Percentiles rank a stretch among this genome's conserved stretches.
phyloP scores from a whole-genome alignment of 2,329 filamentous ascomycete species.

The Trichoderma oligosporum region DNA sequence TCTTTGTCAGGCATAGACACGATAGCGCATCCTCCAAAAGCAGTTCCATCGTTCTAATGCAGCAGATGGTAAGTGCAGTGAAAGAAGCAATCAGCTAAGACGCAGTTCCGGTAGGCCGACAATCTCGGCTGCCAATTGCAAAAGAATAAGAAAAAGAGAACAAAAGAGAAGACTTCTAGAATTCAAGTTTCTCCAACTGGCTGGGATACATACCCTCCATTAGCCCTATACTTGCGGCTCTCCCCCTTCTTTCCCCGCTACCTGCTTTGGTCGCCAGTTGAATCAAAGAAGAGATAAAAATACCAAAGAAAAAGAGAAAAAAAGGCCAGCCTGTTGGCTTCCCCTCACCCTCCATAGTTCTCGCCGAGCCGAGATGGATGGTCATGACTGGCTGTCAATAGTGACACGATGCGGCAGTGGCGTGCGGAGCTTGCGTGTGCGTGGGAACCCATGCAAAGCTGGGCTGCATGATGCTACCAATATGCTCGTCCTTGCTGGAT shows the following conservation, averaged over 20 bases:
- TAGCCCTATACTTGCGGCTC: background rate
- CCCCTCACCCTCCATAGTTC: background rate
- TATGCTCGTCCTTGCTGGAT: constrained; percentile 8
- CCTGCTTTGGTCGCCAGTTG: constrained; percentile 2
- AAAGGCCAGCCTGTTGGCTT: background rate
- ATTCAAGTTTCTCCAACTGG: constrained; percentile 5
- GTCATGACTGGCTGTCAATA: constrained; percentile 12
- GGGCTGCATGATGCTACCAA: constrained; percentile 14
- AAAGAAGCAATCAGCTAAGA: background rate
- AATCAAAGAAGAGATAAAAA: background rate
- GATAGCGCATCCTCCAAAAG: constrained; percentile 6
- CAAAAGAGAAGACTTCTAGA: constrained; percentile 18
- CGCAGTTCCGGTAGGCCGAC: constrained; percentile 6
- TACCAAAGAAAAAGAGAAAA: too few relatives aligned
- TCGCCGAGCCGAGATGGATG: constrained; percentile 7
- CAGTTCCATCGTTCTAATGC: background rate
- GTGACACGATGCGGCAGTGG: constrained; percentile 20
- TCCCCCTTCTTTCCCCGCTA: constrained; percentile 12
- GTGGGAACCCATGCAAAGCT: constrained; percentile 5
- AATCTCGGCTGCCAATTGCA: constrained; percentile 1
- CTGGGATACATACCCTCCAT: constrained; percentile 9
- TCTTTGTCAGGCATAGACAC: constrained; percentile 6
- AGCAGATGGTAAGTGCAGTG: background rate
- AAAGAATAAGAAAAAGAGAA: too few relatives aligned
- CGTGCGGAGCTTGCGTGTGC: constrained; percentile 16